phyloP scores from a whole-genome alignment of 1,139 yeast species.

The Yueomyces sp. region DNA sequence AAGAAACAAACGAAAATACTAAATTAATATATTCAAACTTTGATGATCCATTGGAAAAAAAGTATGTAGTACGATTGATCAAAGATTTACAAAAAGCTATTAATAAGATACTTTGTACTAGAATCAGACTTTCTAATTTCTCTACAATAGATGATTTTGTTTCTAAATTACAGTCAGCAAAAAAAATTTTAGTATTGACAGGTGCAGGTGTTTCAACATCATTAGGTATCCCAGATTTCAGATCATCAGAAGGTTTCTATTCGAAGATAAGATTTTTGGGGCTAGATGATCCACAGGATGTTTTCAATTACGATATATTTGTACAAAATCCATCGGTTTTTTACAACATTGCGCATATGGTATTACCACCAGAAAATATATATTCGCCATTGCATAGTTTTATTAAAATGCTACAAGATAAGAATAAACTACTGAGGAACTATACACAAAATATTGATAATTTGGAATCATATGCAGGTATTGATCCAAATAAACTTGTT shows the following conservation, averaged over 20 bases:
- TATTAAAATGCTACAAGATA: conserved; percentile 59
- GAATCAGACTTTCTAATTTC: conserved; percentile 41
- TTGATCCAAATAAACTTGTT: conserved; percentile 53
- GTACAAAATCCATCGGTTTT: conserved; percentile 70
- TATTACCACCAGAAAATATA: conserved; percentile 64
- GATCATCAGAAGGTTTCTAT: conserved; percentile 83
- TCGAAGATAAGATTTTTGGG: conserved; percentile 59
- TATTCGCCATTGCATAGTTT: conserved; percentile 83
- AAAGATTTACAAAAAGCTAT: conserved; percentile 47
- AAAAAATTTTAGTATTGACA: conserved; percentile 64
- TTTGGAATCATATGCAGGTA: conserved; percentile 75
- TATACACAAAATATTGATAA: conserved; percentile 95
- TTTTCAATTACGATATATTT: conserved; percentile 68
- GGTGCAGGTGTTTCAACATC: conserved; percentile 97
- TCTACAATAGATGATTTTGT: conserved; percentile 50
- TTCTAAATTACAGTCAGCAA: conserved; percentile 38
- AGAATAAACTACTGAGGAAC: conserved; percentile 69
- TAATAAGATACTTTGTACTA: conserved; percentile 41
- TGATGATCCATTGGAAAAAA: conserved; percentile 29
- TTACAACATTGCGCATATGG: conserved; percentile 78
- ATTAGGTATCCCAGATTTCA: conserved; percentile 87
- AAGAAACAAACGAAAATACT: not conserved
- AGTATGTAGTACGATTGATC: conserved; percentile 36
- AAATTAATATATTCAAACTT: conserved; percentile 1
- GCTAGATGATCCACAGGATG: conserved; percentile 85